Percentiles rank a stretch among this genome's conserved stretches.
phyloP scores from a whole-genome alignment of 2,329 filamentous ascomycete genomes.

The Exophiala mesophila region DNA sequence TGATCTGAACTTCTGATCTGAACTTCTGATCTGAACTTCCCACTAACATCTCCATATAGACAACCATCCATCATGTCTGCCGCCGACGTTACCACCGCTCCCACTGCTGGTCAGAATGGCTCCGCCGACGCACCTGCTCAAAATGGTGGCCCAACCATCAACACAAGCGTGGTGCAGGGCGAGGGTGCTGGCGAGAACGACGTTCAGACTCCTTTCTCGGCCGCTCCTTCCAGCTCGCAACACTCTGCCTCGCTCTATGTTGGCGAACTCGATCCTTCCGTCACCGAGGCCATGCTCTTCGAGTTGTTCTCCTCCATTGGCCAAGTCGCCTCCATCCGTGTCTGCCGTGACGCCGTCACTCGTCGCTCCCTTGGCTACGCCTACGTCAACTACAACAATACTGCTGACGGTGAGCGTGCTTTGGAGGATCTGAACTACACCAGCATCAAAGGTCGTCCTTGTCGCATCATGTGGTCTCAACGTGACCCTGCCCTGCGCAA shows the following conservation, averaged over 20 bases:
- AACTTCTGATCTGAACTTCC: too few species aligned
- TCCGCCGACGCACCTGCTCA: constrained; percentile 41
- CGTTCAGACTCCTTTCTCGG: constrained; percentile 56
- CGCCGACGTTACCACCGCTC: constrained; percentile 69
- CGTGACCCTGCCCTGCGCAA: constrained; percentile 98
- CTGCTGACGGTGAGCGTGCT: constrained; percentile 91
- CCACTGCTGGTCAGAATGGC: constrained; percentile 61
- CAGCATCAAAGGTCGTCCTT: constrained; percentile 95
- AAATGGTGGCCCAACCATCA: constrained; percentile 54
- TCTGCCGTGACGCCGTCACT: constrained; percentile 98
- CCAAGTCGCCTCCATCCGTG: constrained; percentile 97
- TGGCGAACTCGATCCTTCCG: constrained; percentile 93
- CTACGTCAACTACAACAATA: constrained; percentile 99
- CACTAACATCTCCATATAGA: constrained; percentile 59
- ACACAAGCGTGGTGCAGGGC: constrained; percentile 61
- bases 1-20: too few species aligned
- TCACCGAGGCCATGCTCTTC: constrained; percentile 99
- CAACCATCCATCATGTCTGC: constrained; percentile 62
- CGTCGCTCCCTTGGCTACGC: constrained; percentile 98
- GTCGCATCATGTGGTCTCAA: constrained; percentile 99
- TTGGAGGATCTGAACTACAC: constrained; percentile 99
- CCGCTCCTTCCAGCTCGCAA: constrained; percentile 66
- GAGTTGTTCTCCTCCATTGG: constrained; percentile 99
- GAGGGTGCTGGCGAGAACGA: constrained; percentile 43
- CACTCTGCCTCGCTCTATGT: constrained; percentile 98